Evolutionary conservation across 225 moss, liverwort and hornwort species (phyloP).

Genomic region (Pseudisothecium myosuroides): DNA sequence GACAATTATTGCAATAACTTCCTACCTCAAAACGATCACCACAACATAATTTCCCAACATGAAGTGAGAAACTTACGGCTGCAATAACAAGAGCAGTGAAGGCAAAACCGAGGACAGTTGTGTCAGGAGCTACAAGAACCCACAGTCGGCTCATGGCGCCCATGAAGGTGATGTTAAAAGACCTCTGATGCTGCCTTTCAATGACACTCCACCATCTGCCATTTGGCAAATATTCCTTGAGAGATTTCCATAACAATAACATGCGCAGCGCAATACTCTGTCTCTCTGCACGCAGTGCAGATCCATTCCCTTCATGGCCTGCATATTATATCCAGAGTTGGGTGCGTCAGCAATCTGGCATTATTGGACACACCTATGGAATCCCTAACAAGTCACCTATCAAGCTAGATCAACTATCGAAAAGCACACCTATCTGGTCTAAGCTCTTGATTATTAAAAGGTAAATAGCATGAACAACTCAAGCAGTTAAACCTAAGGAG

Average conservation of each 20-base stretch:
- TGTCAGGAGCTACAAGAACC: slow-evolving; percentile 74
- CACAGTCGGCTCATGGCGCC: slow-evolving; percentile 76
- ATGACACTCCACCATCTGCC: slow-evolving; percentile 85
- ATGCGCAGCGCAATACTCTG: slow-evolving; percentile 12
- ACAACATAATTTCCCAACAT: not conserved
- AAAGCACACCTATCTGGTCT: not conserved
- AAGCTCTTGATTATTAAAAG: not conserved
- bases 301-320: slow-evolving; percentile 47
- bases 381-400: not conserved
- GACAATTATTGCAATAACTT: not conserved
- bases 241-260: slow-evolving; percentile 16
- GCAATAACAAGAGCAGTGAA: slow-evolving; percentile 75
- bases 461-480: not conserved
- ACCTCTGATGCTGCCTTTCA: slow-evolving; percentile 28
- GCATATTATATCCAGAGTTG: not conserved
- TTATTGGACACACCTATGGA: not conserved
- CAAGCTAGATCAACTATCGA: not conserved
- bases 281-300: slow-evolving; percentile 10
- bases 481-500: not conserved
- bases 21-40: not conserved
- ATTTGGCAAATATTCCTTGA: slow-evolving; percentile 49
- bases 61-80: slow-evolving; percentile 58
- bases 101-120: slow-evolving; percentile 47
- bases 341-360: not conserved
- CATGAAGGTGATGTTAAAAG: slow-evolving; percentile 50